phyloP scores from a whole-genome alignment of 176 grass and related monocot genomes.

The Microstegium vimineum region DNA sequence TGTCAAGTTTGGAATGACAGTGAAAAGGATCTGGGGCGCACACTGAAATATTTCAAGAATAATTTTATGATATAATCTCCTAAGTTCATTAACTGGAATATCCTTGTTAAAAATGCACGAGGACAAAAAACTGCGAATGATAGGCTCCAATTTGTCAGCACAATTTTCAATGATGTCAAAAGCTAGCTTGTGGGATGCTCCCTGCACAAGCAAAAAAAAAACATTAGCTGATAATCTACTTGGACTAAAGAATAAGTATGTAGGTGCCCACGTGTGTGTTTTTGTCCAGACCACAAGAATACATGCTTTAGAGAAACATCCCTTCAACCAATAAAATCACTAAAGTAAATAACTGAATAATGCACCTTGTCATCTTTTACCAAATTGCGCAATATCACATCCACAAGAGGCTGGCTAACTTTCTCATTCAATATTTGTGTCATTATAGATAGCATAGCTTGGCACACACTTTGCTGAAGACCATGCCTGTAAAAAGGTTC shows the following conservation, averaged over 20 bases:
- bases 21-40: conserved; percentile 68
- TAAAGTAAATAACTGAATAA: conserved; percentile 7
- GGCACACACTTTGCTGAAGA: conserved; percentile 65
- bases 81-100: conserved; percentile 40
- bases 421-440: conserved; percentile 77
- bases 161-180: conserved; percentile 58
- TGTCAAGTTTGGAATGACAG: conserved; percentile 78
- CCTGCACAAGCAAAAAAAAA: conserved; percentile 51
- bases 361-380: conserved; percentile 83
- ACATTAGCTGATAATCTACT: conserved; percentile 11
- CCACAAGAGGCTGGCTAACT: conserved; percentile 69
- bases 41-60: conserved; percentile 87
- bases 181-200: conserved; percentile 65
- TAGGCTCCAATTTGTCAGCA: conserved; percentile 60
- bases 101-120: conserved; percentile 60
- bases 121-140: conserved; percentile 54
- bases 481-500: conserved; percentile 54
- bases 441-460: conserved; percentile 84
- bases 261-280: not conserved
- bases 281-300: conserved; percentile 10
- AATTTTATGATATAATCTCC: conserved; percentile 66
- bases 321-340: conserved; percentile 7
- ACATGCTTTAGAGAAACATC: conserved; percentile 15
- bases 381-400: conserved; percentile 78
- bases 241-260: conserved; percentile 5